Base-by-base conservation (phyloP, 2,329 filamentous ascomycete genomes). In the Salinomyces thailandicus region DNA sequence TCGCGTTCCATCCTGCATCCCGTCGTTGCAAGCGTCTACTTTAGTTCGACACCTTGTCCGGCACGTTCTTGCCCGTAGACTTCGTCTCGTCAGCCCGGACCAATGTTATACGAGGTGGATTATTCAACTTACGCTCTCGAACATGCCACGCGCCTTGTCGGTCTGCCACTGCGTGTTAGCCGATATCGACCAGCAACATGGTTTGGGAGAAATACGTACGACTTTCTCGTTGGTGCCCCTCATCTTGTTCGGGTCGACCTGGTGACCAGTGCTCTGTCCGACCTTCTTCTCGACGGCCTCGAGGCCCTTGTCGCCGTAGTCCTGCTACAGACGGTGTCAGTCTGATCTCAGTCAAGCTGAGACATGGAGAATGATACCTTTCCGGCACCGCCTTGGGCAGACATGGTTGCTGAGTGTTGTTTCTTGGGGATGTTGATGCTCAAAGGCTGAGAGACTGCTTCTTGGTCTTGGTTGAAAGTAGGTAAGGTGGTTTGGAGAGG, bases 151-250 rank as follows among this genome's bases (percentile, higher is more conserved):
- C 12, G 47, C 42, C 38, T 50, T 53, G 33, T 57, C 54, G 36
- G 52, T 54, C 27, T 31, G 14, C 12, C 14, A 17, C 12, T 18
- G 4, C 1, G 22, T 35, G 34, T 7, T 35, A 38, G 36, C 38
- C 30, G 12, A 30, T 30, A 15, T 14, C 18, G 13, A 34, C 6
- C n/a, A n/a, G n/a, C n/a, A n/a, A n/a, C n/a, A n/a, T n/a, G n/a
- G n/a, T n/a, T n/a, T n/a, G n/a, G 28, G 30, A 14, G 32, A 18
- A 26, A 31, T 30, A 41, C 42, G 26, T 30, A 43, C 43, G 37
- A 57, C 43, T 49, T 55, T 57, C 48, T 57, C 53, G 43, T 57
- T 57, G 31, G 46, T 46, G 12, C 36, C 37, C 24, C 53, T 39
- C 31, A 50, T 45, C 44, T 54, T 52, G 31, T 29, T 39, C 15